These are phyloP conservation scores for Sporobolomyces pararoseus DNA, from an alignment of 768 basidiomycete genomes.

Conservation along the genomic window DNA sequence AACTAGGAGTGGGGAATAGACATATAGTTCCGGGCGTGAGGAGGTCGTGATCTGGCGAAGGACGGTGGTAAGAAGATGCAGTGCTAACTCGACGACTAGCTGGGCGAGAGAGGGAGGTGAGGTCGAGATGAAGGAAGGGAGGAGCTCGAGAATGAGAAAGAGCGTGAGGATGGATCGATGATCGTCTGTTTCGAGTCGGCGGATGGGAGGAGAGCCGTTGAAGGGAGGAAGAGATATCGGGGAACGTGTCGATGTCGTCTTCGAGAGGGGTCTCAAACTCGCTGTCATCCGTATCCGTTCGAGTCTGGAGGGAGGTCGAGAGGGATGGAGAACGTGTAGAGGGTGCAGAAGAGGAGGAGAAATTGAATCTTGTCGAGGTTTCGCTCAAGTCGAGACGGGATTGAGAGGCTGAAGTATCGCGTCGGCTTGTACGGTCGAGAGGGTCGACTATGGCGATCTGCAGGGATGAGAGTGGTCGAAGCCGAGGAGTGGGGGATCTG, in stretches of 20 bases:
- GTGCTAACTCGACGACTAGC: not conserved
- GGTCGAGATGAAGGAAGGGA: not conserved
- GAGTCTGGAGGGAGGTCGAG: not conserved
- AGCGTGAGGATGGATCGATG: not conserved
- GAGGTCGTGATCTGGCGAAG: not conserved
- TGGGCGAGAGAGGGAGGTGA: not conserved
- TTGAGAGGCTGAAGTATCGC: too few species aligned
- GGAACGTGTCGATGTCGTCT: not conserved
- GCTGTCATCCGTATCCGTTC: too few species aligned
- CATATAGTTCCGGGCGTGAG: not conserved
- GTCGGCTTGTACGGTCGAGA: too few species aligned
- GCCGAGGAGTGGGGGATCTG: too few species aligned
- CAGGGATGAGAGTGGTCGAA: not conserved
- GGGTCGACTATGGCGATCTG: too few species aligned
- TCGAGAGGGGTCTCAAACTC: not conserved
- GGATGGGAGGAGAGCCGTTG: too few species aligned
- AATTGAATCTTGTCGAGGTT: too few species aligned
- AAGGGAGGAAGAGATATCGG: too few species aligned
- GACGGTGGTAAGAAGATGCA: conserved; percentile 3
- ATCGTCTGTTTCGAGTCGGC: too few species aligned
- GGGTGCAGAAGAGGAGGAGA: too few species aligned
- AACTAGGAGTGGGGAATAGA: not conserved
- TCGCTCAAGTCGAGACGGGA: too few species aligned
- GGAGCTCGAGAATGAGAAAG: not conserved
- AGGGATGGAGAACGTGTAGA: not conserved